phyloP scores from a whole-genome alignment of 2,329 filamentous ascomycete genomes.

The Capronia americana region DNA sequence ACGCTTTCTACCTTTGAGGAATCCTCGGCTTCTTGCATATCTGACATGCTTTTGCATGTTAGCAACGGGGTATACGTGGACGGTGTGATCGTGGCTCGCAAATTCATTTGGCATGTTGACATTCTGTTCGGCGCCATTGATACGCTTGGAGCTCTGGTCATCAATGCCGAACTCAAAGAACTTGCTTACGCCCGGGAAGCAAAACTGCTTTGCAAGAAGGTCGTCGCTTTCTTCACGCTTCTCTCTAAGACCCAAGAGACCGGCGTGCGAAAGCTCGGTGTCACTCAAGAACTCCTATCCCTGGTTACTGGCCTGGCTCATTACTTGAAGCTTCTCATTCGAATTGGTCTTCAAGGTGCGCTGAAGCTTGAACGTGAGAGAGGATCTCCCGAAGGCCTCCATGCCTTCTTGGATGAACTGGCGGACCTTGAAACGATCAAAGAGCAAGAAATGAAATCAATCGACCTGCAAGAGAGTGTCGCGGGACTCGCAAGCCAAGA shows the following conservation, averaged over 20 bases:
- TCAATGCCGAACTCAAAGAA: constrained; percentile 74
- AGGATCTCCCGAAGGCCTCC: constrained; percentile 73
- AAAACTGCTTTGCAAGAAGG: constrained; percentile 99
- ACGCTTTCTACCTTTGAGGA: constrained; percentile 96
- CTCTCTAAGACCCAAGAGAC: constrained; percentile 94
- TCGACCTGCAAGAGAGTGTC: constrained; percentile 70
- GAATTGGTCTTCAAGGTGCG: constrained; percentile 93
- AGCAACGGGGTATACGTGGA: constrained; percentile 97
- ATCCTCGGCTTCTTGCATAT: constrained; percentile 96
- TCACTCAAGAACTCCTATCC: constrained; percentile 97
- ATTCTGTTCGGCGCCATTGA: constrained; percentile 90
- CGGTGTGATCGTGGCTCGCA: constrained; percentile 90
- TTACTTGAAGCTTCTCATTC: constrained; percentile 95
- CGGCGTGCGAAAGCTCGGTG: constrained; percentile 86
- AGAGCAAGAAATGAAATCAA: constrained; percentile 68
- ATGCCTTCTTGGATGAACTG: constrained; percentile 82
- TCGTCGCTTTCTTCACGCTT: constrained; percentile 95
- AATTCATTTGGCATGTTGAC: constrained; percentile 95
- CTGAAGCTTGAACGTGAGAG: constrained; percentile 89
- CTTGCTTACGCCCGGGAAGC: constrained; percentile 92
- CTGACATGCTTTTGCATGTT: constrained; percentile 97
- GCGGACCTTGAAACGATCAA: constrained; percentile 80
- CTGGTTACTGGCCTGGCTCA: constrained; percentile 95
- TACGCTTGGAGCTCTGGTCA: constrained; percentile 76
- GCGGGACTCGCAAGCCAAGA: constrained; percentile 72